A percentile compares a stretch with the other conserved stretches of the same genome.
Conservation (phyloP, 2,329 filamentous ascomycete species). For the Amauroascus niger region DNA sequence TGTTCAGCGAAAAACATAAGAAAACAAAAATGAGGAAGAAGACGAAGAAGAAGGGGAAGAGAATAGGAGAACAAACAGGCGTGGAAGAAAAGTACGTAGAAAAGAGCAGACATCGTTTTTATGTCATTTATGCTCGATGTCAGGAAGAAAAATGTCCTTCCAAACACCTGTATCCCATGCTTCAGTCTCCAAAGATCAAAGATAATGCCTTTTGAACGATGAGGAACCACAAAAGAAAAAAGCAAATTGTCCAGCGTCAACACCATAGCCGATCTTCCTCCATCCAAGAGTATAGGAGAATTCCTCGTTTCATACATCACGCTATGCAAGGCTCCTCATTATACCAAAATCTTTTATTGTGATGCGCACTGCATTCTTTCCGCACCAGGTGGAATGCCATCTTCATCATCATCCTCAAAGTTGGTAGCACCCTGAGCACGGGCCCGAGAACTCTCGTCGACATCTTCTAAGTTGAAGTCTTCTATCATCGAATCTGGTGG, state of each 20-base stretch:
- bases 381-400: constrained; percentile 39
- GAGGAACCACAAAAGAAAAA: neutral
- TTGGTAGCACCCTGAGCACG: constrained; percentile 58
- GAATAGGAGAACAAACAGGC: neutral
- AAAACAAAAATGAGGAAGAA: too few species aligned
- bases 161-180: constrained; percentile 11
- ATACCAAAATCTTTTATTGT: constrained; percentile 31
- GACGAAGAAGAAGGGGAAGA: neutral
- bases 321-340: constrained; percentile 1
- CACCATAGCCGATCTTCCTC: constrained; percentile 3
- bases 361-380: constrained; percentile 46
- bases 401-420: constrained; percentile 63
- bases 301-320: constrained; percentile 4
- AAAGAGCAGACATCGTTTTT: constrained; percentile 4
- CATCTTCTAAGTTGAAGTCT: constrained; percentile 73
- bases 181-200: neutral
- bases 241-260: neutral
- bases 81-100: constrained; percentile 6
- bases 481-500: constrained; percentile 85
- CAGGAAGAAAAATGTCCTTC: constrained; percentile 7
- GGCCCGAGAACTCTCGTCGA: constrained; percentile 59
- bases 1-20: neutral
- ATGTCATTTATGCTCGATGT: neutral
- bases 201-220: constrained; percentile 2
- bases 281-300: constrained; percentile 4